Base-by-base conservation (phyloP, 768 basidiomycete genomes). In the Daedalea quercina region DNA sequence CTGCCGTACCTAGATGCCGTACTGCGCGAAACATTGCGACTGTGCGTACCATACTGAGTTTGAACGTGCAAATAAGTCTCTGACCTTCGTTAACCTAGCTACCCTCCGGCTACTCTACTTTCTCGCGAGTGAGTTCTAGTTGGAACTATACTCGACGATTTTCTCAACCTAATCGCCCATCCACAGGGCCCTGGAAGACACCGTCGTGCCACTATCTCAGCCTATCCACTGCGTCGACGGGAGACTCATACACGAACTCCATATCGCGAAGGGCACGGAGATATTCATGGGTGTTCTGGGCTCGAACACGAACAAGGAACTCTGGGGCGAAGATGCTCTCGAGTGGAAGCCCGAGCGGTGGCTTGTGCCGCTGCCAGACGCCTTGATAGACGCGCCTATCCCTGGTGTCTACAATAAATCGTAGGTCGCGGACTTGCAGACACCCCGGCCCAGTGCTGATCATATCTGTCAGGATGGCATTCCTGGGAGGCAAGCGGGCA, bases 1-100 rank as follows among this genome's bases (percentile, higher is more conserved):
- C 51, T 91, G 2, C 76, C 82, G 0, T 86, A 83, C 58, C 77
- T 90, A 11, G 87, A 87, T 53, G 73, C 73, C 9, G 76, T 84
- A 3, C 71, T 83, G 3, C 74, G 79, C 3, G 84, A 85, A 64
- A 77, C 75, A 0, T 62, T 85, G 52, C 75, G 84, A 0, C 47
- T 82, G 1, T 72, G 28, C 4, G 28, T 11, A 11, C 28, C n/a
- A n/a, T n/a, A n/a, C n/a, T n/a, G n/a, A n/a, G n/a, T n/a, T n/a
- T n/a, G n/a, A n/a, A n/a, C n/a, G n/a, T n/a, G n/a, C n/a, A n/a
- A n/a, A n/a, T n/a, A 82, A 31, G 52, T 53, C 9, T 20, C 12
- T 37, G 24, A n/a, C n/a, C n/a, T n/a, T n/a, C n/a, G n/a, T n/a
- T n/a, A n/a, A 9, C 22, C 13, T 20, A 60, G 59, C n/a, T 43